Conservation (phyloP, 306 rosid species). For the Neltuma alba region DNA sequence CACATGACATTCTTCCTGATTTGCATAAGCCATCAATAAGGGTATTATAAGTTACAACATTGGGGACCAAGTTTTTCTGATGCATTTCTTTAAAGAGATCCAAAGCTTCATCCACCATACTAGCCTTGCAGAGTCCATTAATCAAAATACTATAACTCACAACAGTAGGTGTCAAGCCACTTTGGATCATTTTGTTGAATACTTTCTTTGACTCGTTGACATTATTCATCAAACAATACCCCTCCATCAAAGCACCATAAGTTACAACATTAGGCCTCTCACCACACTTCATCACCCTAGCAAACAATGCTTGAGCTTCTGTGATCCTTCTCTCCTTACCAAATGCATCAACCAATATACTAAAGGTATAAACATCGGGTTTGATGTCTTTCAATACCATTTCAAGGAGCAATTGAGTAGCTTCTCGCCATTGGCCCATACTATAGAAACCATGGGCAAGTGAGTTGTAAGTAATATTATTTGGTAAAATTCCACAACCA, state of each 20-base stretch:
- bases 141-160: neutral
- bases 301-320: neutral
- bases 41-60: neutral
- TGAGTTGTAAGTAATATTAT: neutral
- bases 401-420: neutral
- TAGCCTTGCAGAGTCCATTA: neutral
- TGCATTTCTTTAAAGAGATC: constrained; percentile 3
- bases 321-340: neutral
- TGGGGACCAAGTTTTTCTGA: neutral
- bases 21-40: constrained; percentile 7
- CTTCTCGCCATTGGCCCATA: neutral
- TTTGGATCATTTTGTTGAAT: neutral
- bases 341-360: neutral
- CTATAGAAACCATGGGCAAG: neutral
- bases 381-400: constrained; percentile 3
- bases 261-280: neutral
- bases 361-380: neutral
- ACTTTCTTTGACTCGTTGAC: neutral
- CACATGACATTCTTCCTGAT: neutral
- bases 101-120: neutral
- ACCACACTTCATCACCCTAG: neutral
- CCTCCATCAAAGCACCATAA: neutral
- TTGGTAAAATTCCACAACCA: neutral
- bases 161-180: neutral
- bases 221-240: neutral